phyloP scores from a whole-genome alignment of 768 basidiomycete species.

The Xerocomus potaroensis region DNA sequence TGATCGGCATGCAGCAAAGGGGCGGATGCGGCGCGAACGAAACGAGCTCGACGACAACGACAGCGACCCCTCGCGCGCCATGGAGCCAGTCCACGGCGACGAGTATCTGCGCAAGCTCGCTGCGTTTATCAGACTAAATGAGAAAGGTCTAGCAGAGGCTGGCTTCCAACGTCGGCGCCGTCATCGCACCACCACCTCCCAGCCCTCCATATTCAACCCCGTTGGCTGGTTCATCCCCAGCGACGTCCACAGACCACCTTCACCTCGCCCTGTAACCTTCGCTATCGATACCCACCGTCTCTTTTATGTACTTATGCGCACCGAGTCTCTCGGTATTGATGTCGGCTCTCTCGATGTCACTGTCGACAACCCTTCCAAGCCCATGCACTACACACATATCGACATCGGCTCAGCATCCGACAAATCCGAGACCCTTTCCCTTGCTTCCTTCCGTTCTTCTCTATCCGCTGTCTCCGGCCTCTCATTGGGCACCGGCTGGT shows the following conservation, averaged over 20 bases:
- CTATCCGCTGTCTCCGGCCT: conserved; percentile 71
- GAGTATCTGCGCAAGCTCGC: conserved; percentile 69
- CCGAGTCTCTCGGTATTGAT: conserved; percentile 74
- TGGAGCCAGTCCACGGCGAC: conserved; percentile 65
- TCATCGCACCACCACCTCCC: conserved; percentile 26
- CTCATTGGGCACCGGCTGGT: conserved; percentile 73
- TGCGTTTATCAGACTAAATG: conserved; percentile 67
- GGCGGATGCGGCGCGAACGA: conserved; percentile 13
- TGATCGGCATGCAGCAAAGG: conserved; percentile 19
- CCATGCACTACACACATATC: conserved; percentile 69
- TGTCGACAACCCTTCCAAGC: conserved; percentile 67
- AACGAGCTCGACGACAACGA: conserved; percentile 10
- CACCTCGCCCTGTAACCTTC: conserved; percentile 61
- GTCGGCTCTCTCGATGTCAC: conserved; percentile 79
- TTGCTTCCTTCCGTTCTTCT: conserved; percentile 72
- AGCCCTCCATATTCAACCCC: conserved; percentile 53
- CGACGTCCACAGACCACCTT: conserved; percentile 23
- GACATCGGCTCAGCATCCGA: conserved; percentile 41
- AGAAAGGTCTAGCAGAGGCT: conserved; percentile 66
- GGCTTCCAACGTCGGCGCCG: conserved; percentile 49
- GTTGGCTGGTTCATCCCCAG: conserved; percentile 50
- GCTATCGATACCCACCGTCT: conserved; percentile 76
- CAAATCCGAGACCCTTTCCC: conserved; percentile 70
- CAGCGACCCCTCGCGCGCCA: conserved; percentile 17
- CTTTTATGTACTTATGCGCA: conserved; percentile 82